A percentile compares a stretch with the other conserved stretches of the same genome.
These are phyloP conservation scores for Aspergillus carlsbadensis DNA, from an alignment of 495 filamentous ascomycete species.

Conservation along the genomic window DNA sequence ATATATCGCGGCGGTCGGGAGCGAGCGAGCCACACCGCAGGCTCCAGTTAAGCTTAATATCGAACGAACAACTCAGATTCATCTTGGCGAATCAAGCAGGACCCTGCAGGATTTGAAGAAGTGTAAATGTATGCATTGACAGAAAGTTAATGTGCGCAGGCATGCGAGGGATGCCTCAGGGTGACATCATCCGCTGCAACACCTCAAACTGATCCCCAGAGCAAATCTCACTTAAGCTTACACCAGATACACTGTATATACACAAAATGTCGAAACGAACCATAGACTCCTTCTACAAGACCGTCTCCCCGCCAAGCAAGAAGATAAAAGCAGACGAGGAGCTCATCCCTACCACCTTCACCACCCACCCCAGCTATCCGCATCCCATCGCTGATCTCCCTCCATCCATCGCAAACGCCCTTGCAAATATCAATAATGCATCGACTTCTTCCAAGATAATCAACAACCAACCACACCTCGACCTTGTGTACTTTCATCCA, in stretches of 20 bases:
- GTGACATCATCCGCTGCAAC: no score
- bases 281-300: slow-evolving; percentile 7
- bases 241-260: not conserved
- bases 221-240: no score
- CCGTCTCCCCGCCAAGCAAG: slow-evolving; percentile 2
- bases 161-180: no score
- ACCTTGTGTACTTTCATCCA: slow-evolving; percentile 67
- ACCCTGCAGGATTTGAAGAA: no score
- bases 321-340: slow-evolving; percentile 10
- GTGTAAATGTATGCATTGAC: no score
- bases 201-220: not conserved
- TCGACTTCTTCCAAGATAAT: slow-evolving; percentile 34
- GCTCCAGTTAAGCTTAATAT: no score
- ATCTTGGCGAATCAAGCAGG: not conserved
- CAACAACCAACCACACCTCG: slow-evolving; percentile 61
- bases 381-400: slow-evolving; percentile 60
- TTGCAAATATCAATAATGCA: slow-evolving; percentile 31
- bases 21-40: no score
- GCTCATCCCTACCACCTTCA: not conserved
- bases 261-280: slow-evolving; percentile 14
- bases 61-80: not conserved
- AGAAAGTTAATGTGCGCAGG: no score
- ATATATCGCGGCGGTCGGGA: no score
- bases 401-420: slow-evolving; percentile 28
- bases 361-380: slow-evolving; percentile 58